phyloP scores from a whole-genome alignment of 352 stramenopile species.

The Pythium phragmitis region DNA sequence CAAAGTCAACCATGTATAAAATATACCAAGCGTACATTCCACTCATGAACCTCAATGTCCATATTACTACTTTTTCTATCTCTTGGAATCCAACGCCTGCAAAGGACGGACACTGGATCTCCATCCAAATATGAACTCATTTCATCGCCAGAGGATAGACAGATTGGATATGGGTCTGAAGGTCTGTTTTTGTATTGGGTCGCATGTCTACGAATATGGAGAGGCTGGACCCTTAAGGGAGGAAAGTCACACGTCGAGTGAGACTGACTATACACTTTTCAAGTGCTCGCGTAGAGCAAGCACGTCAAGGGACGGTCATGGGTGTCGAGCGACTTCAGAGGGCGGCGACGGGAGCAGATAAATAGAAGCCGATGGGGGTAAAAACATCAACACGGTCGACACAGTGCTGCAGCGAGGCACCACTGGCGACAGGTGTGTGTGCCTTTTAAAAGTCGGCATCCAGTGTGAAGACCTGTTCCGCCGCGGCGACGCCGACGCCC shows the following conservation, averaged over 20 bases:
- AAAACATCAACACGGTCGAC: not conserved
- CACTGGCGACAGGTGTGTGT: not conserved
- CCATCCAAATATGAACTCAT: no score
- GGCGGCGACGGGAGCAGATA: slow-evolving; percentile 13
- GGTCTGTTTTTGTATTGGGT: not conserved
- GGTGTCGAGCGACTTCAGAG: not conserved
- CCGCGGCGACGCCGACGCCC: slow-evolving; percentile 90
- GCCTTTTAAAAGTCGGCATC: slow-evolving; percentile 91
- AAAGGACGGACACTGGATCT: no score
- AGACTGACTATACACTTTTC: slow-evolving; percentile 8
- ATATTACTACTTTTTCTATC: no score
- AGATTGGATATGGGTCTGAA: not conserved
- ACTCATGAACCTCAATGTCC: not conserved
- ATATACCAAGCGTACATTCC: not conserved
- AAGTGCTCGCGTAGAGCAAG: not conserved
- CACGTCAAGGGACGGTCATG: not conserved
- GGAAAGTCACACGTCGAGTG: not conserved
- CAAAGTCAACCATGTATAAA: not conserved
- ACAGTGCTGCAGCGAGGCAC: not conserved
- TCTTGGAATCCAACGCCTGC: no score
- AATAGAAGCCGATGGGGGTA: slow-evolving; percentile 23
- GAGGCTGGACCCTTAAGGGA: not conserved
- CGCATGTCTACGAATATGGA: not conserved
- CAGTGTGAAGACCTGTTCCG: slow-evolving; percentile 91
- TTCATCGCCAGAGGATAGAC: not conserved